Conservation (phyloP, 2,329 filamentous ascomycete genomes). For the Botrytis squamosa region DNA sequence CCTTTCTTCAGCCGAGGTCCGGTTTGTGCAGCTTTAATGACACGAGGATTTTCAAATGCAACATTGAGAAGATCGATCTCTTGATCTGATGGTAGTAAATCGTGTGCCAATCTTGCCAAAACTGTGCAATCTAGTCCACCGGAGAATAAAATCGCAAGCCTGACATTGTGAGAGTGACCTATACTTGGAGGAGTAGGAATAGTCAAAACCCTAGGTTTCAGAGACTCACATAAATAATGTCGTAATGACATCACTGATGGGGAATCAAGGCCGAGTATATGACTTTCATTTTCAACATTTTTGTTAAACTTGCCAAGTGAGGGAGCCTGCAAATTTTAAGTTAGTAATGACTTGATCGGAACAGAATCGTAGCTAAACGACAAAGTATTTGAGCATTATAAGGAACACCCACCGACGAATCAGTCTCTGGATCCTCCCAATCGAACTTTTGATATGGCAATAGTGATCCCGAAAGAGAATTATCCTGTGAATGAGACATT, state of each 20-base stretch:
- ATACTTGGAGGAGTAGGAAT: slow-evolving; percentile 58
- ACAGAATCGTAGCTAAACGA: not conserved
- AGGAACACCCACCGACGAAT: slow-evolving; percentile 9
- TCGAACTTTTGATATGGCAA: slow-evolving; percentile 23
- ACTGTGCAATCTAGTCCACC: slow-evolving; percentile 92
- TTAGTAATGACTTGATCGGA: not conserved
- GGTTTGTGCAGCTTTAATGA: slow-evolving; percentile 55
- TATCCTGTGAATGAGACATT: not conserved
- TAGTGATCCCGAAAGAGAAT: slow-evolving; percentile 16
- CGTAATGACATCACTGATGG: slow-evolving; percentile 54
- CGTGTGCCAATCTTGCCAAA: slow-evolving; percentile 75
- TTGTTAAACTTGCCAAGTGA: slow-evolving; percentile 38
- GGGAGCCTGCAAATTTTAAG: slow-evolving; percentile 10
- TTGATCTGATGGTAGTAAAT: slow-evolving; percentile 67
- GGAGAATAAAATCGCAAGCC: slow-evolving; percentile 83
- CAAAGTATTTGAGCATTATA: not conserved
- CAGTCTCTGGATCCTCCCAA: slow-evolving; percentile 22
- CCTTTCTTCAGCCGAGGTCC: slow-evolving; percentile 33
- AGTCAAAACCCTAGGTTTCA: slow-evolving; percentile 62
- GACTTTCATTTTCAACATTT: slow-evolving; percentile 40
- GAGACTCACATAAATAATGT: slow-evolving; percentile 56
- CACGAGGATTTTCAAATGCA: slow-evolving; percentile 89
- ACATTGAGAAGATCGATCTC: slow-evolving; percentile 89
- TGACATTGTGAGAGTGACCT: slow-evolving; percentile 43
- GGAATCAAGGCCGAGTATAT: slow-evolving; percentile 44